Conservation (phyloP, 345 rosid genomes). For the Corchorus olitorius region DNA sequence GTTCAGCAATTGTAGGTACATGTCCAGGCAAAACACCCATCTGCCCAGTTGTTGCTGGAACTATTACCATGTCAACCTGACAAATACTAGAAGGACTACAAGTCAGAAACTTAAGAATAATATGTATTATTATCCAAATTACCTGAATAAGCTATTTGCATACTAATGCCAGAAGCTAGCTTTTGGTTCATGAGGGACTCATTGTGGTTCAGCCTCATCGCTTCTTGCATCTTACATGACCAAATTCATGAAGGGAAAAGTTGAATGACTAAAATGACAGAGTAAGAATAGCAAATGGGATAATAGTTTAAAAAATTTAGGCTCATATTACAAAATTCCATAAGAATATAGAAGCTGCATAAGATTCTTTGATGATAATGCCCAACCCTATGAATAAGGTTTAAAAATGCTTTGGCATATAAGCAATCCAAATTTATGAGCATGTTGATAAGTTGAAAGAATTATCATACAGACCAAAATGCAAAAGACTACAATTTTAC, state of each 20-base stretch:
- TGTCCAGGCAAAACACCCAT: slow-evolving; percentile 96
- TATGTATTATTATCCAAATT: background rate
- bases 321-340: too few relatives aligned
- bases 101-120: background rate
- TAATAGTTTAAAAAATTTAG: too few relatives aligned
- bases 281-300: too few relatives aligned
- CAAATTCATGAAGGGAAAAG: too few relatives aligned
- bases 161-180: background rate
- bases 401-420: slow-evolving; percentile 7
- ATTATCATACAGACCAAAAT: background rate
- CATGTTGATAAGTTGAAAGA: background rate
- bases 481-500: background rate
- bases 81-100: slow-evolving; percentile 9
- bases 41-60: slow-evolving; percentile 91
- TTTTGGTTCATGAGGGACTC: background rate
- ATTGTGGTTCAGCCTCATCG: background rate
- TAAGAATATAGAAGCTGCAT: too few relatives aligned
- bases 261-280: too few relatives aligned
- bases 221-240: background rate
- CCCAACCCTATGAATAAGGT: background rate
- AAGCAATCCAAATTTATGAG: background rate
- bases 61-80: slow-evolving; percentile 95
- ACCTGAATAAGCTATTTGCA: background rate
- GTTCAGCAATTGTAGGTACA: slow-evolving; percentile 82
- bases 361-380: background rate